Evolutionary conservation across 306 rosid genomes (phyloP).

Genomic region (Pueraria montana): DNA sequence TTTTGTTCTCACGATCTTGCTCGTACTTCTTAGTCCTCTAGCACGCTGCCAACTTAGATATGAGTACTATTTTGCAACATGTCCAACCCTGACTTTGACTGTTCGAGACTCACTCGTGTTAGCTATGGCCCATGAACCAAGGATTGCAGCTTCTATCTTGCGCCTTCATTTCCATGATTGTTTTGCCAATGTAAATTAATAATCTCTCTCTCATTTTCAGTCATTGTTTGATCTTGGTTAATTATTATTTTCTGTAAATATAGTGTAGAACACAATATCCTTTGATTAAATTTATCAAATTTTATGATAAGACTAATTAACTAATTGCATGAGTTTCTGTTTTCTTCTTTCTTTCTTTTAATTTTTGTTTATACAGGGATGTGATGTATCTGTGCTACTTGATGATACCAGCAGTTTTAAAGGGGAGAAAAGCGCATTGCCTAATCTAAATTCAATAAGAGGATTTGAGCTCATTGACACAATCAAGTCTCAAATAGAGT

Average conservation of each 20-base stretch:
- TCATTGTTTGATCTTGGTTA: not conserved
- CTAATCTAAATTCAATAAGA: slow-evolving; percentile 66
- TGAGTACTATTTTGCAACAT: slow-evolving; percentile 59
- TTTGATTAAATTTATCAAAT: not conserved
- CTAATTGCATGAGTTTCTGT: not conserved
- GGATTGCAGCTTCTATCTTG: slow-evolving; percentile 84
- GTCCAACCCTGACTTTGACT: slow-evolving; percentile 58
- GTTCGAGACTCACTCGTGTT: slow-evolving; percentile 57
- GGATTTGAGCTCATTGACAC: slow-evolving; percentile 74
- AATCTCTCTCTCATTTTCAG: not conserved
- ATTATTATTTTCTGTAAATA: no score
- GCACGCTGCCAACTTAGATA: slow-evolving; percentile 65
- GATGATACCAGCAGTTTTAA: slow-evolving; percentile 68
- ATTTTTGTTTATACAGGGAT: slow-evolving; percentile 56
- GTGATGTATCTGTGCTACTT: slow-evolving; percentile 74
- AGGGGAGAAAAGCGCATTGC: slow-evolving; percentile 74
- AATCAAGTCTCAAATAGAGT: slow-evolving; percentile 66
- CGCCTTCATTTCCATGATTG: slow-evolving; percentile 87
- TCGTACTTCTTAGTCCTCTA: slow-evolving; percentile 53
- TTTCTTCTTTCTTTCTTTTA: not conserved
- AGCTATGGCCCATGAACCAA: slow-evolving; percentile 63
- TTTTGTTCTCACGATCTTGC: slow-evolving; percentile 45
- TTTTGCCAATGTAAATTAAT: slow-evolving; percentile 62
- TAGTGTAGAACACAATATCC: not conserved
- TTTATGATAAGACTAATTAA: not conserved